Percentiles rank a stretch among this genome's conserved stretches.
Conservation (phyloP, 441 rosid species). For the Sinapis alba region DNA sequence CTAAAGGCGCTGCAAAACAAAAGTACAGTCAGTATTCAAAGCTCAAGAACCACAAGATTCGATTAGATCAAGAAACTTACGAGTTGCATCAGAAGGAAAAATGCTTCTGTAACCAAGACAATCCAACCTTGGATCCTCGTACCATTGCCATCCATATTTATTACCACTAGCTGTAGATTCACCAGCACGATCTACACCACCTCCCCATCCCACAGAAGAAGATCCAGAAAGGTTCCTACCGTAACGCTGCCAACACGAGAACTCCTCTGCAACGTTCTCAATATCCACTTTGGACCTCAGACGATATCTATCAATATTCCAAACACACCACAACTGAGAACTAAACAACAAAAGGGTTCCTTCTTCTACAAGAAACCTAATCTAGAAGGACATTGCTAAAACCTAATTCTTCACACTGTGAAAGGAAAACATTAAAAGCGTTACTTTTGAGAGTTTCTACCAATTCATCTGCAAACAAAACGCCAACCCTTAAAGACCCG, state of each 20-base stretch:
- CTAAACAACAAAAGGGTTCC: not conserved
- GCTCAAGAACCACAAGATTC: slow-evolving; percentile 7
- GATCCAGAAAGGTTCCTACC: slow-evolving; percentile 57
- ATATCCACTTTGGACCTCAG: slow-evolving; percentile 91
- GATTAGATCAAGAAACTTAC: slow-evolving; percentile 44
- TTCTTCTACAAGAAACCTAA: too few species aligned
- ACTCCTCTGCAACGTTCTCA: slow-evolving; percentile 69
- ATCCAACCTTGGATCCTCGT: slow-evolving; percentile 81
- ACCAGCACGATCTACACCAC: slow-evolving; percentile 54
- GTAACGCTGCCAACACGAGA: slow-evolving; percentile 87
- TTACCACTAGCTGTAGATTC: slow-evolving; percentile 64
- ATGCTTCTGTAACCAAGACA: slow-evolving; percentile 84
- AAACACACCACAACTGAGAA: slow-evolving; percentile 16
- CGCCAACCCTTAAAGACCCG: not conserved
- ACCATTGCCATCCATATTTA: slow-evolving; percentile 81
- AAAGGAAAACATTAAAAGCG: not conserved
- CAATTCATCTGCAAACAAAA: not conserved
- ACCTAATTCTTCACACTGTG: not conserved
- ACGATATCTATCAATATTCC: slow-evolving; percentile 57
- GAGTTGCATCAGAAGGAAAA: slow-evolving; percentile 59
- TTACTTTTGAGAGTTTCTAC: not conserved
- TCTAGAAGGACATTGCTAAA: too few species aligned
- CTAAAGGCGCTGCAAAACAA: too few species aligned
- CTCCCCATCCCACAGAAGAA: slow-evolving; percentile 74
- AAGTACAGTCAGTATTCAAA: slow-evolving; percentile 5